A percentile compares a stretch with the other conserved stretches of the same genome.
phyloP scores from a whole-genome alignment of 176 grass and related monocot species.

The Cocos nucifera region DNA sequence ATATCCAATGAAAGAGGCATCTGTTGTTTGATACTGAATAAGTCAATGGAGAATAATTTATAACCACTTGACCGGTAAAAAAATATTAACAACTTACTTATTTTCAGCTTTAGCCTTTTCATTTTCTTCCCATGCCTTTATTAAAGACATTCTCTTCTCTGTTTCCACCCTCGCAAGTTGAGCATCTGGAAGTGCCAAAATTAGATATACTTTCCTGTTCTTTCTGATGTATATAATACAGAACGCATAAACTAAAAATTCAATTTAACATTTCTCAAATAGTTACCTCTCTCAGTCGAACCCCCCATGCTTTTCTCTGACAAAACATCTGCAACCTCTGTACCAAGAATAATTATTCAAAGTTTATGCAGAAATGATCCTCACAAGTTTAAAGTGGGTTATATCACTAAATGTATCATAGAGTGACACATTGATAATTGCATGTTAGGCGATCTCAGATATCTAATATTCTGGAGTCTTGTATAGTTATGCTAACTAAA shows the following conservation, averaged over 20 bases:
- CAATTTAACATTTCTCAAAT: constrained; percentile 4
- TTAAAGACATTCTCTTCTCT: constrained; percentile 43
- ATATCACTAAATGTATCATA: too few relatives aligned
- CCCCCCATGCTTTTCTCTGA: constrained; percentile 45
- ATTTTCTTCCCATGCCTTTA: constrained; percentile 70
- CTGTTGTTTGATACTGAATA: too few relatives aligned
- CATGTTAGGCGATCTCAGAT: too few relatives aligned
- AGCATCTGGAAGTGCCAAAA: constrained; percentile 14
- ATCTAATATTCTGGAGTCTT: too few relatives aligned
- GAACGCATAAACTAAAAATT: neutral
- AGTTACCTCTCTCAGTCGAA: constrained; percentile 75
- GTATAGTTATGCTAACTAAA: too few relatives aligned
- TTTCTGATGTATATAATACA: constrained; percentile 8
- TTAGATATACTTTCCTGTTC: neutral
- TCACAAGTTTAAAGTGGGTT: too few relatives aligned
- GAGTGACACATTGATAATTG: too few relatives aligned
- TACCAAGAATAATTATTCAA: constrained; percentile 15
- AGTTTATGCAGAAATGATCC: too few relatives aligned
- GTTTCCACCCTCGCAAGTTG: constrained; percentile 28
- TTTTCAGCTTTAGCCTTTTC: constrained; percentile 65
- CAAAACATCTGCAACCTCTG: constrained; percentile 38
- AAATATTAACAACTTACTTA: constrained; percentile 22
- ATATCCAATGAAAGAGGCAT: too few relatives aligned
- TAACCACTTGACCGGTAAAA: neutral
- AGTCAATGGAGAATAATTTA: neutral